phyloP scores from a whole-genome alignment of 495 filamentous ascomycete species.

The Penicillium verhagenii region DNA sequence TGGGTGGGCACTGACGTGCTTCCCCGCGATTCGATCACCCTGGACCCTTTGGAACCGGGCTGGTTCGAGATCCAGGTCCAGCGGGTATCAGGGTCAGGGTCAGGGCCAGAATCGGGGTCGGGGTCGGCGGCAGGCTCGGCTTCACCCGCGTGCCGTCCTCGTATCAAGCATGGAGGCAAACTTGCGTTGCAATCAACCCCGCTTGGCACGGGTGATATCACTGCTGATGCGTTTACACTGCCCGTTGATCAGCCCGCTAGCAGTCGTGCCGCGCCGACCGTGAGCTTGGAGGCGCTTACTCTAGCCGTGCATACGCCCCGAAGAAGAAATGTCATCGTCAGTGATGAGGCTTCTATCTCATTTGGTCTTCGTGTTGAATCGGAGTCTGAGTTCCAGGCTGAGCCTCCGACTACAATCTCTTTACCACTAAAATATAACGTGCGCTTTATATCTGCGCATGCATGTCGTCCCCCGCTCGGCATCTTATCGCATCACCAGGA shows the following conservation, averaged over 20 bases:
- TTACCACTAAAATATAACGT: constrained; percentile 60
- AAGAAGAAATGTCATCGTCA: constrained; percentile 36
- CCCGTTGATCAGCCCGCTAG: constrained; percentile 25
- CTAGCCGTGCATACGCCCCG: constrained; percentile 17
- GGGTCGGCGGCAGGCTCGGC: too few relatives aligned
- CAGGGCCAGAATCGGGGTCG: too few relatives aligned
- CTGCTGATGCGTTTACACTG: constrained; percentile 44
- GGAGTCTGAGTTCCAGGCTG: constrained; percentile 14
- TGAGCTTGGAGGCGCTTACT: constrained; percentile 21
- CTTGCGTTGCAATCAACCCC: constrained; percentile 37
- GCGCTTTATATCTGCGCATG: constrained; percentile 64
- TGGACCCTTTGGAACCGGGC: constrained; percentile 48
- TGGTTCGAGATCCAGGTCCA: constrained; percentile 63
- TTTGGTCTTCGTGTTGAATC: constrained; percentile 42
- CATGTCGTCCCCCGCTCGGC: constrained; percentile 57
- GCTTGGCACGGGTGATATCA: constrained; percentile 42
- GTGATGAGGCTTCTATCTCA: constrained; percentile 50
- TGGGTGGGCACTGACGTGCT: constrained; percentile 65
- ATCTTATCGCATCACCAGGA: constrained; percentile 18
- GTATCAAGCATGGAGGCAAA: constrained; percentile 40
- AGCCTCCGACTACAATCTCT: constrained; percentile 37
- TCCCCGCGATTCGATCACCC: constrained; percentile 34
- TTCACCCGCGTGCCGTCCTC: constrained; percentile 24
- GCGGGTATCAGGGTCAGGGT: constrained; percentile 7
- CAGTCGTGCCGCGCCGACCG: constrained; percentile 3